Conservation (phyloP, 768 basidiomycete genomes). For the Pulveroboletus sp. region DNA sequence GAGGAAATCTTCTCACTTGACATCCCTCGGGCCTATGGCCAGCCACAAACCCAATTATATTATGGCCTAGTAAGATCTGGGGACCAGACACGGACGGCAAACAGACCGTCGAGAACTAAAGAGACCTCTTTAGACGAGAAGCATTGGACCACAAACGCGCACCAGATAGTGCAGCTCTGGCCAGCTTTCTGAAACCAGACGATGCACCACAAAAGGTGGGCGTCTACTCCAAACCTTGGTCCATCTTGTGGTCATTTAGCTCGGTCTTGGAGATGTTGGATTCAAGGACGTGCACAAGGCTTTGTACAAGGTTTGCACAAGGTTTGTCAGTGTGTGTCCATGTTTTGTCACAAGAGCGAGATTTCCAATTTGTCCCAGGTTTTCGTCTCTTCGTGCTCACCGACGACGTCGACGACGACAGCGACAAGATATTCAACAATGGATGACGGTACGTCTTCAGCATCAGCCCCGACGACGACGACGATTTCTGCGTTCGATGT, state of each 20-base stretch:
- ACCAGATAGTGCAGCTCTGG: neutral
- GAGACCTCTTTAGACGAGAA: neutral
- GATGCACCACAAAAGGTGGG: neutral
- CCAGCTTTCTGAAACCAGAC: no score
- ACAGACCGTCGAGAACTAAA: neutral
- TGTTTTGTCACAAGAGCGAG: constrained; percentile 13
- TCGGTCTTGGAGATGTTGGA: neutral
- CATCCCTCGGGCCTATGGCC: neutral
- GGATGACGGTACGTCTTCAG: constrained; percentile 79
- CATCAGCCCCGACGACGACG: constrained; percentile 66
- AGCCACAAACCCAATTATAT: neutral
- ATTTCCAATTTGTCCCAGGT: neutral
- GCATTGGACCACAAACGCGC: neutral
- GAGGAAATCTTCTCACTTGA: neutral
- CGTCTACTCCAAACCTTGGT: neutral
- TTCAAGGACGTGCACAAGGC: no score
- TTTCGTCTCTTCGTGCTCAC: neutral
- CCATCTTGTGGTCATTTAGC: neutral
- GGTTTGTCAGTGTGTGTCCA: constrained; percentile 16
- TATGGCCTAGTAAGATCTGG: no score
- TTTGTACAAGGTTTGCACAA: no score
- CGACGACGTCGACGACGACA: constrained; percentile 12
- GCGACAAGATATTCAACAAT: constrained; percentile 36
- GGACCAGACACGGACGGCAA: neutral
- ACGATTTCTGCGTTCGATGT: constrained; percentile 44